Evolutionary conservation across 139 green algal species (phyloP).

Genomic region (Closterium sp.): DNA sequence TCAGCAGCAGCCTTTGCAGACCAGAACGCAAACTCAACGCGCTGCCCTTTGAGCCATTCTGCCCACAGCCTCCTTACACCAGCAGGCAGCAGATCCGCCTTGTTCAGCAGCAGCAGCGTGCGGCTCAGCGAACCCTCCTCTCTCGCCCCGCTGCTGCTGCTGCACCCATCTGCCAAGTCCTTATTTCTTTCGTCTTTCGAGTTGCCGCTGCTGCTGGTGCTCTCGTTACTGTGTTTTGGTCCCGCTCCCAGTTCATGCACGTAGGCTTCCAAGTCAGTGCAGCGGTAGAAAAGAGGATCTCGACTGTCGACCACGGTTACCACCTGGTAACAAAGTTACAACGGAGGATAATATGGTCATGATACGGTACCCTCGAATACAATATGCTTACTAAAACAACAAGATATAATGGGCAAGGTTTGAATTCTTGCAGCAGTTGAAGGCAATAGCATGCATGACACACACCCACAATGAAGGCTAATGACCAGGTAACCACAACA

Average conservation of each 20-base stretch:
- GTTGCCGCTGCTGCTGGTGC: neutral
- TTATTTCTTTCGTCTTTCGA: too few species aligned
- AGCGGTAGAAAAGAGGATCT: slow-evolving; percentile 92
- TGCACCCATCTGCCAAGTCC: neutral
- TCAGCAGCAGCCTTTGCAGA: slow-evolving; percentile 40
- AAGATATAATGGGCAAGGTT: too few species aligned
- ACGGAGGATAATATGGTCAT: neutral
- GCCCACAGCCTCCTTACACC: slow-evolving; percentile 69
- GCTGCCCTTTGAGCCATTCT: slow-evolving; percentile 75
- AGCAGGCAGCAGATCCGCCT: slow-evolving; percentile 88
- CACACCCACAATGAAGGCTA: too few species aligned
- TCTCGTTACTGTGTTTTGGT: neutral
- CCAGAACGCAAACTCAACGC: slow-evolving; percentile 54
- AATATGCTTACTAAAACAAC: too few species aligned
- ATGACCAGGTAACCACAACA: too few species aligned
- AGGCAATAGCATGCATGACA: neutral
- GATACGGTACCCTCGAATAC: too few species aligned
- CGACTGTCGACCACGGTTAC: slow-evolving; percentile 89
- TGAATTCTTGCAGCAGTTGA: too few species aligned
- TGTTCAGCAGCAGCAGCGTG: slow-evolving; percentile 92
- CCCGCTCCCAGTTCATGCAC: neutral
- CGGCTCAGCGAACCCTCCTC: neutral
- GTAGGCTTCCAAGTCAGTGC: slow-evolving; percentile 70
- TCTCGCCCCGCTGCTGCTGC: neutral
- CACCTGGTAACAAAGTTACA: slow-evolving; percentile 3